These are phyloP conservation scores for Panellus pusillus DNA, from an alignment of 768 basidiomycete genomes.

Conservation along the genomic window DNA sequence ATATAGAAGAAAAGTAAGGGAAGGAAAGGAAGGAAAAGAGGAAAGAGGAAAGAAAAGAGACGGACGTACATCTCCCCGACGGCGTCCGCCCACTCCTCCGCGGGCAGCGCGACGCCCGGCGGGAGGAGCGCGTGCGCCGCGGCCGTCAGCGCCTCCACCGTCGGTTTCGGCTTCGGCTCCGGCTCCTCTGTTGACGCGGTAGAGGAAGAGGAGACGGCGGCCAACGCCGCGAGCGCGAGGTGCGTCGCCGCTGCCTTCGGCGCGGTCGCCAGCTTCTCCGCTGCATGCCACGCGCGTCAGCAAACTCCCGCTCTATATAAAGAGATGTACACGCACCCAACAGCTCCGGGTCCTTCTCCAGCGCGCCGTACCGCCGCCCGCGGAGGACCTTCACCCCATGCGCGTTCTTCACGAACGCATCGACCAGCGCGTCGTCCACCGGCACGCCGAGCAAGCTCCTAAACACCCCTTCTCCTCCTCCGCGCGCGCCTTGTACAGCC, in stretches of 20 bases:
- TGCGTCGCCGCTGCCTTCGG: slow-evolving; percentile 69
- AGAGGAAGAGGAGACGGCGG: slow-evolving; percentile 29
- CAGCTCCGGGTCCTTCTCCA: slow-evolving; percentile 49
- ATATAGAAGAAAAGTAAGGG: too few relatives aligned
- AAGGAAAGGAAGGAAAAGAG: too few relatives aligned
- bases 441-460: slow-evolving; percentile 46
- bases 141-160: slow-evolving; percentile 50
- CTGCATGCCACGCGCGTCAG: slow-evolving; percentile 34
- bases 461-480: slow-evolving; percentile 65
- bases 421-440: slow-evolving; percentile 55
- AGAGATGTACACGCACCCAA: slow-evolving; percentile 42
- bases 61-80: slow-evolving; percentile 79
- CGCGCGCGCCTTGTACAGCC: slow-evolving; percentile 77
- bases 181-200: too few relatives aligned
- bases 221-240: slow-evolving; percentile 69
- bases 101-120: slow-evolving; percentile 45
- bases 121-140: slow-evolving; percentile 55
- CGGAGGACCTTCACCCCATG: slow-evolving; percentile 69
- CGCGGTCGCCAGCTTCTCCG: slow-evolving; percentile 34
- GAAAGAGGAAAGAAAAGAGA: not conserved
- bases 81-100: slow-evolving; percentile 56
- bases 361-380: slow-evolving; percentile 60
- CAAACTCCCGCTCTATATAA: slow-evolving; percentile 4
- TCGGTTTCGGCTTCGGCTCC: too few relatives aligned
- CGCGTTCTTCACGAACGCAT: slow-evolving; percentile 77